Percentiles rank a stretch among this genome's conserved stretches.
phyloP scores from a whole-genome alignment of 2,329 filamentous ascomycete species.

The Fusarium fujikuroi region DNA sequence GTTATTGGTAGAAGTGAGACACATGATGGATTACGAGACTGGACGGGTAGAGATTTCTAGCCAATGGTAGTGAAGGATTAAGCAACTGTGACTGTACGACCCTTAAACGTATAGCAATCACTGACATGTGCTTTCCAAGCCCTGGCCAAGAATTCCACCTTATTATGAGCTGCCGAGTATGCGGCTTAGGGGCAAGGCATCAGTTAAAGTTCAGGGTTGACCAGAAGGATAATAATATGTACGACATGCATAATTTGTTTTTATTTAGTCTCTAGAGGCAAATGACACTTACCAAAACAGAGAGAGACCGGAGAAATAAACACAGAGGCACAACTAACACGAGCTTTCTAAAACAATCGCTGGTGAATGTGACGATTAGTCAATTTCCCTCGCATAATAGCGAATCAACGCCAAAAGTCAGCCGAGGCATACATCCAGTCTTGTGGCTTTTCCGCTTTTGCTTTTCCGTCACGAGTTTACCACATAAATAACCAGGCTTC shows the following conservation, averaged over 20 bases:
- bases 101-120: fast-evolving
- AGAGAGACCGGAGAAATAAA: background rate
- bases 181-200: background rate
- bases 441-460: background rate
- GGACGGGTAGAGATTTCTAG: background rate
- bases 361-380: background rate
- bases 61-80: fast-evolving
- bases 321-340: background rate
- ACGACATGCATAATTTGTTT: background rate
- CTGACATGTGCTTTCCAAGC: background rate
- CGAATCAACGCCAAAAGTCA: background rate
- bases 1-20: background rate
- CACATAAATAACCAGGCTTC: background rate
- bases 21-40: background rate
- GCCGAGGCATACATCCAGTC: background rate
- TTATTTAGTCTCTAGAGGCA: background rate
- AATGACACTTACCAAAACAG: too few species aligned
- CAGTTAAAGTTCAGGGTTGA: background rate
- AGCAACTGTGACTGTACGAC: fast-evolving
- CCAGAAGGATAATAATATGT: background rate
- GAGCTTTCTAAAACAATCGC: background rate
- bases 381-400: background rate
- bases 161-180: too few species aligned
- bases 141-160: background rate
- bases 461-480: background rate